Evolutionary conservation across 2,329 filamentous ascomycete genomes (phyloP), one percentile per base, ranked within the genome.

Genomic region (Calonectria henricotiae): DNA sequence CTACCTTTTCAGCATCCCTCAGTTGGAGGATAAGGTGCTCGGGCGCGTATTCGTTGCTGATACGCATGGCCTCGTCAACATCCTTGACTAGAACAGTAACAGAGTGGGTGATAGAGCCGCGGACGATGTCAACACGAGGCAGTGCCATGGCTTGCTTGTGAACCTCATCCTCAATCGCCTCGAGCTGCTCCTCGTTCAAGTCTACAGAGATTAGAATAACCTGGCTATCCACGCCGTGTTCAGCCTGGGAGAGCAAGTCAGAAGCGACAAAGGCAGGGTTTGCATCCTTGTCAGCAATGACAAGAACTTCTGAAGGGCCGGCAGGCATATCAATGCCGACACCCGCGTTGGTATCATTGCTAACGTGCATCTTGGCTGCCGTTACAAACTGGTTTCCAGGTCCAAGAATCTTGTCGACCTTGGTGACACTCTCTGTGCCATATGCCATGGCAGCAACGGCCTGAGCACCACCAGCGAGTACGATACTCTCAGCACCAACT

Each of bases 311-410:
- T 41, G 95, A 98, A 0, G 96, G 96, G 0, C 96, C 96, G 41
- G 96, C 96, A 12, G 96, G 96, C 96, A 99, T 99, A 80, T 99
- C 96, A 78, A 99, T 99, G 82, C 94, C 92, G 46, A 98, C 95
- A 25, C 94, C 93, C 13, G 96, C 96, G 70, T 95, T 97, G 51
- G 96, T 98, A 81, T 99, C 96, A 82, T 99, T 99, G 83, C 93
- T 94, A 49, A 99, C 96, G 77, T 95, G 89, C 96, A 99, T 99
- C 89, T 99, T 99, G 63, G 94, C 96, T 0, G 96, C 96, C 0
- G 96, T 99, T 46, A 99, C 96, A 80, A 98, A 99, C 83, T 98
- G 96, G 84, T 99, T 99, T 41, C 96, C 96, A 3, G 96, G 96
- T 0, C 96, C 96, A 13, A 98, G 90, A 76, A 99, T 98, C 89